Base-by-base conservation (phyloP, 345 rosid genomes). In the Cardamine chenopodiifolia region DNA sequence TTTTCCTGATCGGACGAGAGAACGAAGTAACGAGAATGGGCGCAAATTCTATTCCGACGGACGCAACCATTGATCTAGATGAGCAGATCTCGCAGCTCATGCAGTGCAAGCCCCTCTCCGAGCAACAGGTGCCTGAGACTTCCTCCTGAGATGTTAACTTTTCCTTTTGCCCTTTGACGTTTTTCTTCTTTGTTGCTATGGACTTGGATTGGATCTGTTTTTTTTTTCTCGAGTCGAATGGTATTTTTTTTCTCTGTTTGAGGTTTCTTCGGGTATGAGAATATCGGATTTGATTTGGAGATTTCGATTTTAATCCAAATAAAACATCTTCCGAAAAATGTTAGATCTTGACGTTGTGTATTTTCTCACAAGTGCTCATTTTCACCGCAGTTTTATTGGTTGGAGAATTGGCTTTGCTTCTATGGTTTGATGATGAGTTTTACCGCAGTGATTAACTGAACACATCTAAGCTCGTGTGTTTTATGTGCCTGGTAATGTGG, bases 71-170 rank as follows among this genome's bases (percentile, higher is more conserved):
- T 81, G 93, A 88, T 78, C 89, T 90, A 18, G 90, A 90, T 72
- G 92, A 88, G 73, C 92, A 89, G 89, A 87, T 89, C 88, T 81
- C 86, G 68, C 92, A 86, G 88, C 92, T 89, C 66, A 89, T 85
- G 89, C 96, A 89, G 86, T 89, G 96, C 88, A 90, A 88, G 82
- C 96, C 96, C 13, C 89, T 90, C 40, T 90, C 92, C 4, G 96
- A 90, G 83, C 89, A 80, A 53, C 90, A 90, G 96, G 96, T 90
- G 34, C 37, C 49, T 48, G 10, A 52, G n/a, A 25, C 23, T 77
- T 63, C 3, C 53, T 47, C 60, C 10, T 61, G 35, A 6, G 35
- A 66, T 35, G 61, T 32, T 72, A 35, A 48, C 28, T 42, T 19
- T 42, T 45, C 23, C 40, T 58, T 58, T 70, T 13, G 13, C 23